Evolutionary conservation across 2,329 filamentous ascomycete species (phyloP).

Genomic region (Plenodomus tracheiphilus): DNA sequence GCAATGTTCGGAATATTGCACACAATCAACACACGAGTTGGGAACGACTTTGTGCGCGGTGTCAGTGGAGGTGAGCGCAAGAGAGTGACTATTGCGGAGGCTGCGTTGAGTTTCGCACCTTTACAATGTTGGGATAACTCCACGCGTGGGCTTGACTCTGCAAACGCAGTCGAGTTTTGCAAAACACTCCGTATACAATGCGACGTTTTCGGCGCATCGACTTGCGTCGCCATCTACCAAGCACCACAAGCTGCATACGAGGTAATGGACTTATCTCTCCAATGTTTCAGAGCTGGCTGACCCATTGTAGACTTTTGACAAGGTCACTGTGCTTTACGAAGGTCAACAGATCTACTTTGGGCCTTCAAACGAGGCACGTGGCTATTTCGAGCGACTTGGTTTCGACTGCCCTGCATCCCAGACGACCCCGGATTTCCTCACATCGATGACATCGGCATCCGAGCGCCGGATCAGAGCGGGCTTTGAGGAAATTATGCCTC

Average conservation of each 20-base stretch:
- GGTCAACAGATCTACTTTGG: constrained; percentile 75
- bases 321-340: constrained; percentile 72
- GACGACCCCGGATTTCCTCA: constrained; percentile 59
- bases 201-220: constrained; percentile 54
- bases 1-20: constrained; percentile 74
- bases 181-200: constrained; percentile 55
- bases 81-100: constrained; percentile 28
- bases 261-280: constrained; percentile 14
- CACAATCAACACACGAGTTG: constrained; percentile 70
- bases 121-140: constrained; percentile 53
- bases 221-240: constrained; percentile 59
- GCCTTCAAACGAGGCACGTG: constrained; percentile 60
- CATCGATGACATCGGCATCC: constrained; percentile 63
- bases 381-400: constrained; percentile 70
- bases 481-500: constrained; percentile 47
- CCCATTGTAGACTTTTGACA: constrained; percentile 57
- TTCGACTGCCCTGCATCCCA: constrained; percentile 69
- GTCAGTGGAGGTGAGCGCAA: constrained; percentile 68
- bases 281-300: neutral
- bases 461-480: constrained; percentile 46
- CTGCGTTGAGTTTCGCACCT: constrained; percentile 18
- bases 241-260: constrained; percentile 69
- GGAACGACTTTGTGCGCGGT: constrained; percentile 74
- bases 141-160: constrained; percentile 30
- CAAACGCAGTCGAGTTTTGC: constrained; percentile 61